Conservation (phyloP, 352 stramenopile genomes). For the Phytopythium helicoides region DNA sequence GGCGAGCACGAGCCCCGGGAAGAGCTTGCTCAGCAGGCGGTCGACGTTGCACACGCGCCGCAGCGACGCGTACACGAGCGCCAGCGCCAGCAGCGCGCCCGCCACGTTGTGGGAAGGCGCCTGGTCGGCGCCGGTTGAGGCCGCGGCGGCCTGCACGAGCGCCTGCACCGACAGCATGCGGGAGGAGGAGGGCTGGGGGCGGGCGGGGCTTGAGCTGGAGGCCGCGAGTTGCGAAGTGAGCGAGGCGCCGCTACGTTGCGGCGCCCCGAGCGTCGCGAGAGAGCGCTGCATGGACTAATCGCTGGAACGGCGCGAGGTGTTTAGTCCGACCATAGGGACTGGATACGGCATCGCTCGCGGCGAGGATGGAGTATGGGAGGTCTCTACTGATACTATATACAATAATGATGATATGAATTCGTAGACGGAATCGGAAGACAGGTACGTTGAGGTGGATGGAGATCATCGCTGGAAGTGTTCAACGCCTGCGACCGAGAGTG, state of each 20-base stretch:
- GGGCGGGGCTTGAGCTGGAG: background rate
- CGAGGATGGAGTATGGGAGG: background rate
- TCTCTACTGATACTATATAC: background rate
- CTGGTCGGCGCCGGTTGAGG: background rate
- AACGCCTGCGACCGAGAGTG: too few relatives aligned
- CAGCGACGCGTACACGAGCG: constrained; percentile 59
- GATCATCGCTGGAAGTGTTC: background rate
- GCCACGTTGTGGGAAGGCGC: constrained; percentile 23
- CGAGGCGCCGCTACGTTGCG: background rate
- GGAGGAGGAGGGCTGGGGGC: background rate
- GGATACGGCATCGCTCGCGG: background rate
- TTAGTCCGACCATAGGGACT: constrained; percentile 3
- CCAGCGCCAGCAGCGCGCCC: constrained; percentile 27
- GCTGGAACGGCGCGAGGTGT: constrained; percentile 2
- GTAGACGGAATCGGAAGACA: background rate
- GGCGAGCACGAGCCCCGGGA: constrained; percentile 46
- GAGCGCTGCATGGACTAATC: constrained; percentile 8
- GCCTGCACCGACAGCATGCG: constrained; percentile 6
- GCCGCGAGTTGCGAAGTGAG: constrained; percentile 4
- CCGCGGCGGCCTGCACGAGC: constrained; percentile 3
- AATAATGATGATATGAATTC: background rate
- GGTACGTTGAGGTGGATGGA: background rate
- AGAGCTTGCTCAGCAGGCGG: constrained; percentile 51
- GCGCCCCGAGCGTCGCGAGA: background rate
- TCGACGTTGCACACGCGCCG: constrained; percentile 70